Evolutionary conservation across 495 filamentous ascomycete species (phyloP).

Genomic region (Penicillium crystallinum): DNA sequence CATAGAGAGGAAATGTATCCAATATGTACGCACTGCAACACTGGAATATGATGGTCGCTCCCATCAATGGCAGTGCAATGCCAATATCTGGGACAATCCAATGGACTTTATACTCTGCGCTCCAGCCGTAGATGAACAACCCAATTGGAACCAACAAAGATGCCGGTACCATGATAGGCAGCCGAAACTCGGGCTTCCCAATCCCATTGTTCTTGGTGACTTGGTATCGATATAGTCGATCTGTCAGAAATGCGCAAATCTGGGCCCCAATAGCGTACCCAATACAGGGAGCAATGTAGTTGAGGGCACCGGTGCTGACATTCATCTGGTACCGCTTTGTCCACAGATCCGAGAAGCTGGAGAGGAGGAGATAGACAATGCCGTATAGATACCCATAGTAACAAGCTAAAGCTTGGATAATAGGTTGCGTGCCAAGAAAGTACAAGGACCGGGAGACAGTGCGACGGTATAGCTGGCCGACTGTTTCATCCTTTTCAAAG

Average conservation of each 20-base stretch:
- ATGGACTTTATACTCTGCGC: constrained; percentile 47
- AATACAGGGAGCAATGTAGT: constrained; percentile 55
- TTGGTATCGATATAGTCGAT: constrained; percentile 4
- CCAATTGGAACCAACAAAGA: constrained; percentile 52
- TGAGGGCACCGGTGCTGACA: constrained; percentile 49
- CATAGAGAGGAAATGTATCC: constrained; percentile 60
- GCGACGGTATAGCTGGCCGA: constrained; percentile 2
- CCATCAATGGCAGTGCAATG: constrained; percentile 47
- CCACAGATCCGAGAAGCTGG: constrained; percentile 50
- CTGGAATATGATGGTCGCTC: constrained; percentile 54
- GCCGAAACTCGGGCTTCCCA: constrained; percentile 51
- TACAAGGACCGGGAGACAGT: constrained; percentile 35
- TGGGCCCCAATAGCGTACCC: constrained; percentile 56
- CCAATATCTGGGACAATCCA: constrained; percentile 65
- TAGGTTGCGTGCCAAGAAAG: constrained; percentile 46
- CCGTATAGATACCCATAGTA: constrained; percentile 57
- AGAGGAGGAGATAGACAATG: constrained; percentile 54
- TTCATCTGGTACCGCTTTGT: constrained; percentile 42
- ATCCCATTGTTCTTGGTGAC: constrained; percentile 5
- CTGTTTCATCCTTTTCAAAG: constrained; percentile 1
- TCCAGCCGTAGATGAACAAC: constrained; percentile 59
- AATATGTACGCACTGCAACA: constrained; percentile 58
- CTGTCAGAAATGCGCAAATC: constrained; percentile 33
- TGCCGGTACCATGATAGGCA: constrained; percentile 53
- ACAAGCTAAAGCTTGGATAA: constrained; percentile 46